These are phyloP conservation scores for Setaria italica DNA, from an alignment of 202 grass and related monocot species.

Conservation along the genomic window DNA sequence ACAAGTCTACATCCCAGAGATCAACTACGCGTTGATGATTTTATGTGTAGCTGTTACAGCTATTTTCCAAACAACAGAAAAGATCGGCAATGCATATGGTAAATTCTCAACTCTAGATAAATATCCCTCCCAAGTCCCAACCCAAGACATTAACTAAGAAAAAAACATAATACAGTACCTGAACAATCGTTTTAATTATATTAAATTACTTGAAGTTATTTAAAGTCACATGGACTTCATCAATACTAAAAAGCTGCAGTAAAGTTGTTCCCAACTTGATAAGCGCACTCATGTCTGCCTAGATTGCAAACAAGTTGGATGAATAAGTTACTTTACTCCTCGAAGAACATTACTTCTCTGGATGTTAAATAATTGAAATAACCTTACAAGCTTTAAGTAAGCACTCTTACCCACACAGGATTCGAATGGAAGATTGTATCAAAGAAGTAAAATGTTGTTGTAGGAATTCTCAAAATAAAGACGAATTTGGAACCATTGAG, in stretches of 20 bases:
- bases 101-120: slow-evolving; percentile 34
- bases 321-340: too few relatives aligned
- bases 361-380: too few relatives aligned
- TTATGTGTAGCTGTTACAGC: slow-evolving; percentile 63
- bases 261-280: slow-evolving; percentile 12
- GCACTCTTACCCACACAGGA: too few relatives aligned
- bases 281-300: background rate
- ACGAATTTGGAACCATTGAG: too few relatives aligned
- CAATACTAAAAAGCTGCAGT: slow-evolving; percentile 5
- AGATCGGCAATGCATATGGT: slow-evolving; percentile 78
- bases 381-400: too few relatives aligned
- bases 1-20: slow-evolving; percentile 77
- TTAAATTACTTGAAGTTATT: slow-evolving; percentile 9
- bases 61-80: slow-evolving; percentile 69
- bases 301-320: background rate
- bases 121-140: slow-evolving; percentile 12
- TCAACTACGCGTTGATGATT: slow-evolving; percentile 70
- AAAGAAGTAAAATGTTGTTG: too few relatives aligned
- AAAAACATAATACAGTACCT: background rate
- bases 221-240: background rate
- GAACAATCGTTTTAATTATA: slow-evolving; percentile 18
- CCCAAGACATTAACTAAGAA: slow-evolving; percentile 25
- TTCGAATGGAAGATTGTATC: too few relatives aligned
- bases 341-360: too few relatives aligned
- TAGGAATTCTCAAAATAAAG: too few relatives aligned